phyloP scores from a whole-genome alignment of 2,329 filamentous ascomycete genomes.

The Malbranchea zuffiana region DNA sequence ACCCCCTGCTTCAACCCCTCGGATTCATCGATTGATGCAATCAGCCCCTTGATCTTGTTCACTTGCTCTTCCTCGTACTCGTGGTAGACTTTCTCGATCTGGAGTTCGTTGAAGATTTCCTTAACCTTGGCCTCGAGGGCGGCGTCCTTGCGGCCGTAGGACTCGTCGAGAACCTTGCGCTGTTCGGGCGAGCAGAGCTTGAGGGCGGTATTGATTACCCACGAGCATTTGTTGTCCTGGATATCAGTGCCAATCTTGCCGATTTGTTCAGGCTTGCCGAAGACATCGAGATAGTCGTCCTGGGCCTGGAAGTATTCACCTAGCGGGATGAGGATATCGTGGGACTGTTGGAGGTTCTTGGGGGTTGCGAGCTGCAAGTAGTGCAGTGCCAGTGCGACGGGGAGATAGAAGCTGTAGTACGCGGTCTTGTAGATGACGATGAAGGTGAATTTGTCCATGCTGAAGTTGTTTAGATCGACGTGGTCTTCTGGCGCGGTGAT shows the following conservation, averaged over 20 bases:
- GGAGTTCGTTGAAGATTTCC: constrained; percentile 74
- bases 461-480: constrained; percentile 91
- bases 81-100: constrained; percentile 71
- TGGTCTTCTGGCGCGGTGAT: constrained; percentile 91
- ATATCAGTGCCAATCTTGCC: constrained; percentile 99
- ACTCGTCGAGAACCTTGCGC: constrained; percentile 73
- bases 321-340: constrained; percentile 89
- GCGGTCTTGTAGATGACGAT: constrained; percentile 99
- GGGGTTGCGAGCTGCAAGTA: constrained; percentile 74
- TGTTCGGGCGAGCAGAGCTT: constrained; percentile 71
- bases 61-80: constrained; percentile 85
- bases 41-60: constrained; percentile 62
- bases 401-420: constrained; percentile 98
- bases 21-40: constrained; percentile 70
- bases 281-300: constrained; percentile 98
- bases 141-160: constrained; percentile 88
- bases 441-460: constrained; percentile 87
- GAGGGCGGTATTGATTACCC: constrained; percentile 92
- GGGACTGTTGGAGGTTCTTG: constrained; percentile 77
- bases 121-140: constrained; percentile 76
- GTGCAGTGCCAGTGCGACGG: constrained; percentile 80
- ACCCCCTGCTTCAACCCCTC: constrained; percentile 81
- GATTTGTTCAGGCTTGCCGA: constrained; percentile 80
- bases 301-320: constrained; percentile 99
- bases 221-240: constrained; percentile 99